Conservation (phyloP, 768 basidiomycete genomes). For the Gloeophyllum trabeum region DNA sequence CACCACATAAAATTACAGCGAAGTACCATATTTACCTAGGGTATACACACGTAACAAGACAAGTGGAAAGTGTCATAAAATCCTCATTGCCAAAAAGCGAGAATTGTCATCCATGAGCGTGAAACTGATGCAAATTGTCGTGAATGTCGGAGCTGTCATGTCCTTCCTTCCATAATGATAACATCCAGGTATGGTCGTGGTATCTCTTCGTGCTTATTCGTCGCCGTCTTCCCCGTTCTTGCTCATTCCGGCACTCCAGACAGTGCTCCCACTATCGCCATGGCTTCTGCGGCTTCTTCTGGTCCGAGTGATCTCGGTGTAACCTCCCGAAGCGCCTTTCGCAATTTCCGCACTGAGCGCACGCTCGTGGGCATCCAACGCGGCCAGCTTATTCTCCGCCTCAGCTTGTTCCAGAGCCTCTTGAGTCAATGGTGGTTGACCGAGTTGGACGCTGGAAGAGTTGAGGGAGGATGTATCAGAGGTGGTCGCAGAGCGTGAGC, state of each 20-base stretch:
- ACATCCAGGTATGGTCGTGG: no score
- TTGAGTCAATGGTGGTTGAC: slow-evolving; percentile 45
- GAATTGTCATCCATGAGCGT: no score
- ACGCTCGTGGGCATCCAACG: slow-evolving; percentile 73
- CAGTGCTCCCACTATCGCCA: slow-evolving; percentile 65
- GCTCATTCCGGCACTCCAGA: slow-evolving; percentile 82
- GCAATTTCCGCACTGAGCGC: slow-evolving; percentile 63
- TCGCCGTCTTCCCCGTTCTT: slow-evolving; percentile 39
- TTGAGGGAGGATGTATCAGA: slow-evolving; percentile 39
- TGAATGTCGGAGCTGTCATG: no score
- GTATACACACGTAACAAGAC: background rate
- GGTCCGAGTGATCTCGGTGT: slow-evolving; percentile 58
- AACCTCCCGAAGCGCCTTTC: slow-evolving; percentile 61
- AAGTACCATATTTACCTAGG: background rate
- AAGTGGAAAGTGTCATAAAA: no score
- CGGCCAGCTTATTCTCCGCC: slow-evolving; percentile 64
- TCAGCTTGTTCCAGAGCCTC: slow-evolving; percentile 73
- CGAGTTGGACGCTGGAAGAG: slow-evolving; percentile 31
- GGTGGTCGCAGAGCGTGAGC: slow-evolving; percentile 31
- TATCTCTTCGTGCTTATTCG: slow-evolving; percentile 12
- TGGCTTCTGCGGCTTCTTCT: slow-evolving; percentile 46
- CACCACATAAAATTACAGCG: no score
- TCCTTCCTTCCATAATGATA: no score
- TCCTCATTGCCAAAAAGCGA: no score
- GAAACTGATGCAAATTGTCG: no score